Evolutionary conservation across 345 rosid genomes (phyloP).

Genomic region (Bruguiera sexangula): DNA sequence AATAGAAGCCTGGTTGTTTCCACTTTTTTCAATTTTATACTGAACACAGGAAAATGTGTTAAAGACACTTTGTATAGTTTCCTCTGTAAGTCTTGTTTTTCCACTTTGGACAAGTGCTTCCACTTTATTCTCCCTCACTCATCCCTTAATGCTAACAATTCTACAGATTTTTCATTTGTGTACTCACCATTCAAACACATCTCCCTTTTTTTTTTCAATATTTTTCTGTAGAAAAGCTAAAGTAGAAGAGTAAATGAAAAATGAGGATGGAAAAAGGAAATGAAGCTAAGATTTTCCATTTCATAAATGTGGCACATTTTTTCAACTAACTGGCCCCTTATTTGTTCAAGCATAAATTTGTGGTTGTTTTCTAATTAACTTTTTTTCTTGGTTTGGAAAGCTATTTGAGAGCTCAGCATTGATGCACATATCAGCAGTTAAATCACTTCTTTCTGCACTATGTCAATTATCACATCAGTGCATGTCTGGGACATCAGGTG

Average conservation of each 20-base stretch:
- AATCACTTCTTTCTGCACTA: slow-evolving; percentile 91
- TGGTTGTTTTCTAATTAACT: slow-evolving; percentile 30
- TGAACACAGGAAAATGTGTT: too few relatives aligned
- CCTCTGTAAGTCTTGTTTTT: too few relatives aligned
- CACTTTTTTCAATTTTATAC: too few relatives aligned
- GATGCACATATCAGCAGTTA: slow-evolving; percentile 94
- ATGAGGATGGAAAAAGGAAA: too few relatives aligned
- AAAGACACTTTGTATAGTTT: too few relatives aligned
- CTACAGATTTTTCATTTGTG: too few relatives aligned
- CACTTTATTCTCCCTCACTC: neutral
- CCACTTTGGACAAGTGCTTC: neutral
- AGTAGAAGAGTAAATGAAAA: too few relatives aligned
- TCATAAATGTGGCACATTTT: neutral
- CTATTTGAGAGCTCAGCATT: slow-evolving; percentile 97
- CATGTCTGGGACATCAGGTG: slow-evolving; percentile 63
- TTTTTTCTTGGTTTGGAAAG: slow-evolving; percentile 44
- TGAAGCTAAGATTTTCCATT: neutral
- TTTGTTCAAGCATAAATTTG: neutral
- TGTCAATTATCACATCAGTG: slow-evolving; percentile 79
- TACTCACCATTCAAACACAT: too few relatives aligned
- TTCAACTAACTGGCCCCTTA: neutral
- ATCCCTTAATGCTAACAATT: too few relatives aligned
- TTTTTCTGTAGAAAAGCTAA: too few relatives aligned
- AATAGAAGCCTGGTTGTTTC: too few relatives aligned
- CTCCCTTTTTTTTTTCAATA: too few relatives aligned